Conservation (phyloP, 768 basidiomycete species). For the Leucocoprinus leucothites region DNA sequence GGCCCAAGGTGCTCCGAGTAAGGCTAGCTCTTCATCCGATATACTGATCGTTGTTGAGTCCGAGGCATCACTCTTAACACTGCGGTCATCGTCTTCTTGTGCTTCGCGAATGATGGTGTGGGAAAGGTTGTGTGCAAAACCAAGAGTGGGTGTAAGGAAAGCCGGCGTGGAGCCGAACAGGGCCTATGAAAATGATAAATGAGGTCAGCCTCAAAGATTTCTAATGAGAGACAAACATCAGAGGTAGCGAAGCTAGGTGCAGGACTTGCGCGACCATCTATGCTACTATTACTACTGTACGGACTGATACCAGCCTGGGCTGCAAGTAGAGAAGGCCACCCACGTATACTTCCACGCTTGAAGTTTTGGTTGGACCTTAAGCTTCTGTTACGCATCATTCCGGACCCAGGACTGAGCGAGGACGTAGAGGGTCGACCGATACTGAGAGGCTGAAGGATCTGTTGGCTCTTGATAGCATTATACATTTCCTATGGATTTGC, state of each 20-base stretch:
- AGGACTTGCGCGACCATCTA: slow-evolving; percentile 90
- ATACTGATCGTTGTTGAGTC: slow-evolving; percentile 78
- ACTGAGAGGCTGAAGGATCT: slow-evolving; percentile 80
- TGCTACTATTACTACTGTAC: slow-evolving; percentile 79
- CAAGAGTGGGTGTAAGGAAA: slow-evolving; percentile 83
- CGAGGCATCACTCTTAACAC: slow-evolving; percentile 61
- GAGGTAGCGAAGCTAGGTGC: slow-evolving; percentile 93
- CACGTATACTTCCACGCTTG: slow-evolving; percentile 91
- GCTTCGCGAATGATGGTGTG: slow-evolving; percentile 96
- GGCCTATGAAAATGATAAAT: slow-evolving; percentile 34
- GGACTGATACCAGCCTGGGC: slow-evolving; percentile 68
- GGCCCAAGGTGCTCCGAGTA: slow-evolving; percentile 97
- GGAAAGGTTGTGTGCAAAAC: slow-evolving; percentile 93
- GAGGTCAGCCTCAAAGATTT: not conserved
- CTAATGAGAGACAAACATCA: slow-evolving; percentile 47
- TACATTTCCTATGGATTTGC: slow-evolving; percentile 78
- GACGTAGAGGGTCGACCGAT: slow-evolving; percentile 47
- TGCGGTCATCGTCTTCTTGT: slow-evolving; percentile 84
- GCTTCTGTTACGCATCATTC: slow-evolving; percentile 65
- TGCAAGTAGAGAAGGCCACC: slow-evolving; percentile 75
- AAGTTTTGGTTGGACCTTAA: slow-evolving; percentile 60
- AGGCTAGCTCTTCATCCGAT: slow-evolving; percentile 91
- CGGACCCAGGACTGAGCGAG: slow-evolving; percentile 54
- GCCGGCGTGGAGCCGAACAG: slow-evolving; percentile 62
- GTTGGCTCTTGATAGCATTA: slow-evolving; percentile 83